Percentiles rank a stretch among this genome's conserved stretches.
Evolutionary conservation across 2,329 filamentous ascomycete genomes (phyloP).

Genomic region (Chaetomium strumarium): DNA sequence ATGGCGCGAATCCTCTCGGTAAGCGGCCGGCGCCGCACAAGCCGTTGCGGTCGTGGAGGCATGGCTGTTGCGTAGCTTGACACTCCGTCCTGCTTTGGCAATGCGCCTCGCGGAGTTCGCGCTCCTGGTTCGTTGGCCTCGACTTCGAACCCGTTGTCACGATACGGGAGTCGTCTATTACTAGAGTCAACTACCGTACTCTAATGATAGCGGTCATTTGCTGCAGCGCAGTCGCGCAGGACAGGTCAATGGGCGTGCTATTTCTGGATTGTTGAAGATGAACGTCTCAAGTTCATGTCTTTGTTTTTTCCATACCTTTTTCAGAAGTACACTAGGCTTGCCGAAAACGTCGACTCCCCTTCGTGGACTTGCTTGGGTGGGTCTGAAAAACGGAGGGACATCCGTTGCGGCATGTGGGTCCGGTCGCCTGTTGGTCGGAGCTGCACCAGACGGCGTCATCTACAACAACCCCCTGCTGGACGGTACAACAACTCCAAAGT

Average conservation of each 20-base stretch:
- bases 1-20: constrained; percentile 71
- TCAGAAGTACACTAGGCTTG: neutral
- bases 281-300: neutral
- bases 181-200: neutral
- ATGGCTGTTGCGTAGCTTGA: constrained; percentile 34
- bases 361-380: neutral
- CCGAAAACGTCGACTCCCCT: neutral
- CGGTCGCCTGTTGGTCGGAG: constrained; percentile 9
- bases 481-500: neutral
- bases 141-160: neutral
- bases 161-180: neutral
- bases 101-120: neutral
- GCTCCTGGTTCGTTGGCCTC: neutral
- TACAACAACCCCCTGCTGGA: neutral
- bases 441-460: constrained; percentile 5
- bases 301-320: neutral
- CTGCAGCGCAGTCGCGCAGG: neutral
- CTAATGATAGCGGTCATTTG: neutral
- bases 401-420: neutral
- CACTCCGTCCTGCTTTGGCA: neutral
- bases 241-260: neutral
- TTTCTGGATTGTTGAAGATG: neutral
- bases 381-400: constrained; percentile 1
- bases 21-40: constrained; percentile 77
- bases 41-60: constrained; percentile 49